Percentiles rank a stretch among this genome's conserved stretches.
Evolutionary conservation across 2,329 filamentous ascomycete genomes (phyloP).

Genomic region (Cyphellophora attinorum): DNA sequence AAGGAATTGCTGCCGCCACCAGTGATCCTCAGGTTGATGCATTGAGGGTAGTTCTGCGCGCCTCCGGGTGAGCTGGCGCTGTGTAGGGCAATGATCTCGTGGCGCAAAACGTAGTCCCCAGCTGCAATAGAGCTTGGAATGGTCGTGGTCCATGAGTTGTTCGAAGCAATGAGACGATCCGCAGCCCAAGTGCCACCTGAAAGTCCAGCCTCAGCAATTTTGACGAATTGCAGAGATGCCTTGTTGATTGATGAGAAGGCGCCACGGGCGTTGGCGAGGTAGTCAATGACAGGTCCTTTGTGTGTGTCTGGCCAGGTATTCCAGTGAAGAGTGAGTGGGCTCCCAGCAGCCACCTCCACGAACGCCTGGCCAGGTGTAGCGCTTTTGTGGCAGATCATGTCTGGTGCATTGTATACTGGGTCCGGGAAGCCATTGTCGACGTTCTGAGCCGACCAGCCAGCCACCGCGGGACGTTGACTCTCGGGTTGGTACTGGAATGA

Average conservation of each 20-base stretch:
- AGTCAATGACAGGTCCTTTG: slow-evolving; percentile 54
- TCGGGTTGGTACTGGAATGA: background rate
- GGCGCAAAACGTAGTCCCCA: slow-evolving; percentile 45
- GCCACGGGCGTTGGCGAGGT: slow-evolving; percentile 47
- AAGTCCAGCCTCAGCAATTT: slow-evolving; percentile 50
- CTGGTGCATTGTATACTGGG: slow-evolving; percentile 33
- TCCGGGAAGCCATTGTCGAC: slow-evolving; percentile 39
- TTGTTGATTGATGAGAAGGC: slow-evolving; percentile 47
- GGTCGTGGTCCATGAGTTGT: slow-evolving; percentile 40
- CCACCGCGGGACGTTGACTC: background rate
- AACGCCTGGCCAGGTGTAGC: slow-evolving; percentile 41
- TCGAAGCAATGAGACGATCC: slow-evolving; percentile 41
- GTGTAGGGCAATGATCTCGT: slow-evolving; percentile 47
- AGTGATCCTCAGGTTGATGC: slow-evolving; percentile 51
- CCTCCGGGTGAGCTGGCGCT: slow-evolving; percentile 34
- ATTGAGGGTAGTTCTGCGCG: slow-evolving; percentile 46
- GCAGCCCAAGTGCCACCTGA: slow-evolving; percentile 44
- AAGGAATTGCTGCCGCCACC: slow-evolving; percentile 40
- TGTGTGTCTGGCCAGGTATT: slow-evolving; percentile 54
- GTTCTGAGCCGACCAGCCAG: slow-evolving; percentile 2
- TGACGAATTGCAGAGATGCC: slow-evolving; percentile 48
- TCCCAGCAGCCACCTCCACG: slow-evolving; percentile 50
- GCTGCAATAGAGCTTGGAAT: slow-evolving; percentile 35
- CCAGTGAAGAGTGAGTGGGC: slow-evolving; percentile 51
- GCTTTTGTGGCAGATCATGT: slow-evolving; percentile 54